These are phyloP conservation scores for Acanthamoeba culbertsoni DNA, from an alignment of 208 protist genomes.

Conservation along the genomic window DNA sequence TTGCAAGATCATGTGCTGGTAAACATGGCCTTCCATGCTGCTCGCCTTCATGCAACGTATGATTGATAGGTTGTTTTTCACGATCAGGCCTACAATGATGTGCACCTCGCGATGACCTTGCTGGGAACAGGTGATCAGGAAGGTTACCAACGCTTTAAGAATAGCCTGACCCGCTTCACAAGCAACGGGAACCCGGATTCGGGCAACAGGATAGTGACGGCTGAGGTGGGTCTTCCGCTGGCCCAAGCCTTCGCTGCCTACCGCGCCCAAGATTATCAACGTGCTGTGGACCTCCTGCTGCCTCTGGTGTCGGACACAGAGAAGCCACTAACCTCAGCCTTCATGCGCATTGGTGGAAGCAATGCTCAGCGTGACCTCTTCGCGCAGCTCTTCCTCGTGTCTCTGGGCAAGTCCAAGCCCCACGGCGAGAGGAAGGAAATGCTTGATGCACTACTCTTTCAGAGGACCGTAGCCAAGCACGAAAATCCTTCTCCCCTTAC, in stretches of 20 bases:
- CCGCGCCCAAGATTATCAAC: background rate
- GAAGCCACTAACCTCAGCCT: background rate
- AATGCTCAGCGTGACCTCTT: slow-evolving; percentile 15
- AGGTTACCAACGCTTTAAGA: background rate
- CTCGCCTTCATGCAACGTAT: background rate
- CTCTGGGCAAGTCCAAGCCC: background rate
- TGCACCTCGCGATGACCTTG: background rate
- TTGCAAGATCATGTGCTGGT: background rate
- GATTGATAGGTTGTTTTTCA: background rate
- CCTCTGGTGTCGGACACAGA: background rate
- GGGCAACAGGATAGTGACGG: background rate
- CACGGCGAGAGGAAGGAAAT: background rate
- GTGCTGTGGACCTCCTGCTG: background rate
- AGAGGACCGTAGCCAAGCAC: background rate
- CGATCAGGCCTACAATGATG: background rate
- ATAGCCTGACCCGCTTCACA: background rate
- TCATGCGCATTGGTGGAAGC: background rate
- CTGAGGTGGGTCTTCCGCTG: background rate
- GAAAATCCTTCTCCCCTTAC: background rate
- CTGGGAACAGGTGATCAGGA: background rate
- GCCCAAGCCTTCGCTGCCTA: background rate
- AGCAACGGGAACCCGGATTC: background rate
- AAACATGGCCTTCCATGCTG: background rate
- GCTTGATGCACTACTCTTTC: background rate
- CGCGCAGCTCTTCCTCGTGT: background rate